phyloP scores from a whole-genome alignment of 768 basidiomycete species.

The Daedaleopsis sinensis region DNA sequence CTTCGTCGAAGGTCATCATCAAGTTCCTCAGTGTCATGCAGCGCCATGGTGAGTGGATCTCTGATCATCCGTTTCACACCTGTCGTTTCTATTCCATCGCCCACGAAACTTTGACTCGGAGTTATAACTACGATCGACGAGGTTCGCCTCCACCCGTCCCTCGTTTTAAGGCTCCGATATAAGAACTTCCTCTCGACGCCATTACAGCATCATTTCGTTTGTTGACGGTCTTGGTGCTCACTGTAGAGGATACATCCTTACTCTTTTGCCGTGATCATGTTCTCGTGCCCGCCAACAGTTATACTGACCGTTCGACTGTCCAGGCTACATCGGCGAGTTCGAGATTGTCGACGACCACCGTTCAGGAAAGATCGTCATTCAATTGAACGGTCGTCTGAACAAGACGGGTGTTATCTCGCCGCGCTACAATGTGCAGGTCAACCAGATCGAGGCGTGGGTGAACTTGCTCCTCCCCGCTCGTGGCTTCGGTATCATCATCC shows the following conservation, averaged over 20 bases:
- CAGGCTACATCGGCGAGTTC: slow-evolving; percentile 98
- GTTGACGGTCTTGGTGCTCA: slow-evolving; percentile 51
- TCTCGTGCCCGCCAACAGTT: background rate
- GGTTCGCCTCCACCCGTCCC: slow-evolving; percentile 59
- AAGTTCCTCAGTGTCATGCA: slow-evolving; percentile 99
- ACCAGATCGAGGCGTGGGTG: slow-evolving; percentile 95
- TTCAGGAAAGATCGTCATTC: slow-evolving; percentile 96
- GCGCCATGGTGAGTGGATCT: slow-evolving; percentile 79
- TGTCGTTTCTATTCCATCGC: background rate
- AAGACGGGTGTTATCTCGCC: slow-evolving; percentile 99
- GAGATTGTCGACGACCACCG: slow-evolving; percentile 99
- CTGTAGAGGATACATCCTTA: slow-evolving; percentile 52
- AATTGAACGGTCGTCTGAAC: slow-evolving; percentile 98
- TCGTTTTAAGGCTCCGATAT: slow-evolving; percentile 88
- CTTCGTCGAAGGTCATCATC: slow-evolving; percentile 96
- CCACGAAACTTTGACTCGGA: slow-evolving; percentile 47
- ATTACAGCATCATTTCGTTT: slow-evolving; percentile 53
- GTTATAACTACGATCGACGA: slow-evolving; percentile 87
- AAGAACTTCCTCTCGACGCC: slow-evolving; percentile 61
- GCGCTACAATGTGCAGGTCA: slow-evolving; percentile 94
- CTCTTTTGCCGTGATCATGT: background rate
- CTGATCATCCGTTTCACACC: slow-evolving; percentile 6
- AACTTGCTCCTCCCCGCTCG: slow-evolving; percentile 94
- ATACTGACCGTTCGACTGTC: background rate
- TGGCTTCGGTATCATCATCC: slow-evolving; percentile 95